Percentiles rank a stretch among this genome's conserved stretches.
phyloP scores from a whole-genome alignment of 2,329 filamentous ascomycete species.

The Hypoxylon sp. region DNA sequence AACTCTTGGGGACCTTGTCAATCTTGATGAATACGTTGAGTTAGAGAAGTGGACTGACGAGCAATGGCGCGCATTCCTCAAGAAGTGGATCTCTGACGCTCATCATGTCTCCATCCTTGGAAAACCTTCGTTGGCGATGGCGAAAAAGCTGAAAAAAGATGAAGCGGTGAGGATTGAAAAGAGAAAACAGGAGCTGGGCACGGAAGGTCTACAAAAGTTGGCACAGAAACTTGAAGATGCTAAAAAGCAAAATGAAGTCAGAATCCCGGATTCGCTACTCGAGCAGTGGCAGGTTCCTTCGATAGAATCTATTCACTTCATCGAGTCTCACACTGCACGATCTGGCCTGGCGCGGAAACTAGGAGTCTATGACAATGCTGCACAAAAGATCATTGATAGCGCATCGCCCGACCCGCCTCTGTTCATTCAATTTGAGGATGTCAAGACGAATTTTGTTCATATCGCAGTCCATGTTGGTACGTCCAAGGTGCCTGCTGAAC shows the following conservation, averaged over 20 bases:
- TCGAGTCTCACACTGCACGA: constrained; percentile 84
- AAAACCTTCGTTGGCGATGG: constrained; percentile 81
- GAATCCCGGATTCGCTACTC: constrained; percentile 84
- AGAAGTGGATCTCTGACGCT: constrained; percentile 84
- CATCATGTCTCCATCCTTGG: constrained; percentile 89
- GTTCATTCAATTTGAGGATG: constrained; percentile 97
- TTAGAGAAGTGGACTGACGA: constrained; percentile 82
- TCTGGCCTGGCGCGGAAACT: constrained; percentile 79
- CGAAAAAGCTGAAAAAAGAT: constrained; percentile 80
- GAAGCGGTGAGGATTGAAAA: constrained; percentile 81
- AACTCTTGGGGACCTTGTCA: constrained; percentile 69
- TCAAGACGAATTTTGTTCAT: constrained; percentile 91
- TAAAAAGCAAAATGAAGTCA: constrained; percentile 86
- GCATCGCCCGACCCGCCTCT: constrained; percentile 72
- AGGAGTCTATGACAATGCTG: constrained; percentile 71
- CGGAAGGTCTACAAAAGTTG: constrained; percentile 80
- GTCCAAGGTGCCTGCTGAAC: constrained; percentile 76
- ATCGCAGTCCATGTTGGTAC: constrained; percentile 84
- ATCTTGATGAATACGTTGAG: constrained; percentile 68
- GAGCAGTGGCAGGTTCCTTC: constrained; percentile 83
- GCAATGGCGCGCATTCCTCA: constrained; percentile 84
- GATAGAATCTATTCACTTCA: constrained; percentile 93
- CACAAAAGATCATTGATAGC: constrained; percentile 79
- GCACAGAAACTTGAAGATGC: constrained; percentile 80
- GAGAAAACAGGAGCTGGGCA: constrained; percentile 80